phyloP scores from a whole-genome alignment of 805 yeast genomes.

The Candida taoyuanica region DNA sequence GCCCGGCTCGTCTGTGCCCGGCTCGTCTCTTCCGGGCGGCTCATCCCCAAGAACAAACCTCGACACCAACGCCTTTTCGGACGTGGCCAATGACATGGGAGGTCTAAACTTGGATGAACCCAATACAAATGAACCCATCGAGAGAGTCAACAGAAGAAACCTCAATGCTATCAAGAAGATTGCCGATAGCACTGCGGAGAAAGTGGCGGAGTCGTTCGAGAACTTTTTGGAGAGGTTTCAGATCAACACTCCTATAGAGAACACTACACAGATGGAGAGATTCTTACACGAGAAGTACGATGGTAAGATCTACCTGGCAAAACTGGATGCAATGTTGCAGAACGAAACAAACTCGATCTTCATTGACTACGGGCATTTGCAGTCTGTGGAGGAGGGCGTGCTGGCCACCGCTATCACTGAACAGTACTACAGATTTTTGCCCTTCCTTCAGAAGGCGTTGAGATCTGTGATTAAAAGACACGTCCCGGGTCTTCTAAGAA shows the following conservation, averaged over 20 bases:
- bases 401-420: conserved; percentile 85
- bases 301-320: conserved; percentile 68
- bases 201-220: conserved; percentile 88
- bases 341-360: conserved; percentile 75
- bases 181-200: conserved; percentile 87
- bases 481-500: conserved; percentile 66
- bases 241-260: conserved; percentile 31
- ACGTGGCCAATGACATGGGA: conserved; percentile 21
- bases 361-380: conserved; percentile 78
- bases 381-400: conserved; percentile 75
- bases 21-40: conserved; percentile 11
- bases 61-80: conserved; percentile 13
- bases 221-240: conserved; percentile 68
- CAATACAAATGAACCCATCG: conserved; percentile 16
- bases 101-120: conserved; percentile 8
- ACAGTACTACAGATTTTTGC: conserved; percentile 89
- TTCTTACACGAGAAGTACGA: conserved; percentile 36
- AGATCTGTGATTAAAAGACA: conserved; percentile 65
- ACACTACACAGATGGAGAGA: conserved; percentile 27
- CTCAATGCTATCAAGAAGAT: conserved; percentile 77
- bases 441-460: conserved; percentile 74
- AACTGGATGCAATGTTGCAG: conserved; percentile 73
- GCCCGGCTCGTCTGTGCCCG: conserved; percentile 18
- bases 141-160: conserved; percentile 47
- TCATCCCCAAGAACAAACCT: conserved; percentile 1